phyloP scores from a whole-genome alignment of 306 rosid genomes.

The Argentina anserina region DNA sequence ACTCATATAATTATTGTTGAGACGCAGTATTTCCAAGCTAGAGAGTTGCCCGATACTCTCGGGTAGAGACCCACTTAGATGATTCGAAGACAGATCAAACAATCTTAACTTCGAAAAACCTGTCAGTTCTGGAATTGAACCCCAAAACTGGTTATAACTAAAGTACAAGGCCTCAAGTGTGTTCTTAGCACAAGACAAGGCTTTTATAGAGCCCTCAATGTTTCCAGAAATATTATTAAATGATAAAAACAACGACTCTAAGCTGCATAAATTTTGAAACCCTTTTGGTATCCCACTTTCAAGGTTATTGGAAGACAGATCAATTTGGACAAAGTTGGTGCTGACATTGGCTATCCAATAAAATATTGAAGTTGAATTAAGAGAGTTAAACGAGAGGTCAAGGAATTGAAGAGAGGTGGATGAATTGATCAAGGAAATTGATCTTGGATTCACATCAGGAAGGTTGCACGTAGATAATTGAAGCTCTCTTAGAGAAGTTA shows the following conservation, averaged over 20 bases:
- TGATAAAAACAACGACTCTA: background rate
- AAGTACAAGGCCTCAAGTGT: background rate
- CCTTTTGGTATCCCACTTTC: background rate
- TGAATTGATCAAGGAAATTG: background rate
- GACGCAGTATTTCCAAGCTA: background rate
- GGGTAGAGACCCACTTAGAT: background rate
- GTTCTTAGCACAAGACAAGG: background rate
- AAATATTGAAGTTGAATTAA: background rate
- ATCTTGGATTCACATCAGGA: background rate
- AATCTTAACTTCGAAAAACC: background rate
- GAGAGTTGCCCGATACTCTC: background rate
- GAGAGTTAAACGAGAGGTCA: fast-evolving
- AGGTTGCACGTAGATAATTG: fast-evolving
- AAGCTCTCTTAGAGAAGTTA: background rate
- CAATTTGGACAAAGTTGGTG: background rate
- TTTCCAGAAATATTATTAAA: background rate
- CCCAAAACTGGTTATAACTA: background rate
- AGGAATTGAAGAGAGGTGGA: background rate
- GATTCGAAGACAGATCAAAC: fast-evolving
- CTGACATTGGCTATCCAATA: background rate
- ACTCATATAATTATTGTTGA: background rate
- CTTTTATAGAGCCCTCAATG: background rate
- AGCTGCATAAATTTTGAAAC: background rate
- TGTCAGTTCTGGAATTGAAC: background rate
- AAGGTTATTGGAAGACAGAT: background rate